Base-by-base conservation (phyloP, 2,329 filamentous ascomycete genomes). In the Paecilomyces formosus region DNA sequence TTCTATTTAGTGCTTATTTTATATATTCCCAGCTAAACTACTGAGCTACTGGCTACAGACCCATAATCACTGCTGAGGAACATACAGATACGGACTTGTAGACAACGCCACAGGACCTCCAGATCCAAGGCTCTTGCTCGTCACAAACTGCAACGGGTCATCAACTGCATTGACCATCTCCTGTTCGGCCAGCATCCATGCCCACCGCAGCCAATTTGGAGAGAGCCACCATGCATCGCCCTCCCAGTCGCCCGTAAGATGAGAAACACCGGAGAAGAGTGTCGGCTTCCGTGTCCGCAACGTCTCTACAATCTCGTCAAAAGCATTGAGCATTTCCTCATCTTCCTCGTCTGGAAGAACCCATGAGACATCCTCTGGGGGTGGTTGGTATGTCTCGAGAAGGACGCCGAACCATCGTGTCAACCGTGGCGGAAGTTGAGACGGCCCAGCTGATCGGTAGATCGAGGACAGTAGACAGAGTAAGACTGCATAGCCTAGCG, bases 131-230 rank as follows among this genome's bases (percentile, higher is more conserved):
- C 55, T n/a, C 21, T n/a, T 49, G 22, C 21, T 52, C 13, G 58
- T 60, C 18, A 75, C 60, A 55, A 74, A 61, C 15, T 62, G 58
- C 39, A 76, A 59, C 26, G 74, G 72, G 56, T 75, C 67, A 54
- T 70, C 68, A 0, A 71, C 68, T 26, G 71, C 64, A 56, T 71
- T 66, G 50, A 76, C 68, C 55, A 65, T 67, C 59, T 79, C 76
- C 49, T 76, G 71, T 55, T 76, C 70, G 49, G 68, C 68, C 51
- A 76, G 68, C 59, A 72, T 71, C 71, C 74, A 78, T 24, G 73
- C 72, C 76, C 77, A 79, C 53, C 74, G 72, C 53, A 78, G 18
- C 70, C 71, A 73, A 21, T 73, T 69, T 6, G 69, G 63, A 28
- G 71, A 70, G 30, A 76, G 61, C 74, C 74, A 76, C 63, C 67